These are phyloP conservation scores for Trichoderma breve DNA, from an alignment of 2,329 filamentous ascomycete species.

Conservation along the genomic window DNA sequence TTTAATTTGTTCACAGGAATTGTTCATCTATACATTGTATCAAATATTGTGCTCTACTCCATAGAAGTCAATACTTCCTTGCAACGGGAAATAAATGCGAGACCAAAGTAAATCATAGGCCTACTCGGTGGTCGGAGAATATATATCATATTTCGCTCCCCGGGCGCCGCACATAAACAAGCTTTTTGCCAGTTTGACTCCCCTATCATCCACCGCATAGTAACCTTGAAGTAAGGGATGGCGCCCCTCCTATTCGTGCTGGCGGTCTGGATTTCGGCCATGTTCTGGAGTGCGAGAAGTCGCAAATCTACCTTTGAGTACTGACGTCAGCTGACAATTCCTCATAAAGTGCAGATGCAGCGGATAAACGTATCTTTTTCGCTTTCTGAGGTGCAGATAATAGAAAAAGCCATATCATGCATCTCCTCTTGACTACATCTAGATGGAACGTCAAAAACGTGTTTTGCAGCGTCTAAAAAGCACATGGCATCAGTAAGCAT, in stretches of 20 bases:
- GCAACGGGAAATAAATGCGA: not conserved
- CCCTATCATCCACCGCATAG: not conserved
- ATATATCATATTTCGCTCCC: not conserved
- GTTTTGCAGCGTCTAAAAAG: not conserved
- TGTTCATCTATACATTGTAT: not conserved
- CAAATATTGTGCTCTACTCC: not conserved
- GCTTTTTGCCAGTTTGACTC: not conserved
- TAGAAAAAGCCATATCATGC: not conserved
- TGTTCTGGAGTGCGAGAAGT: not conserved
- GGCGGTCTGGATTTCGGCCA: slow-evolving; percentile 10
- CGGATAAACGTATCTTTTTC: not conserved
- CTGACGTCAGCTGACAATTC: not conserved
- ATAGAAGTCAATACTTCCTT: not conserved
- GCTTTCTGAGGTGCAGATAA: not conserved
- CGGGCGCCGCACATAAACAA: not conserved
- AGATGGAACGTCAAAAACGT: not conserved
- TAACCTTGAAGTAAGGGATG: not conserved
- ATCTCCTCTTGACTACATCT: not conserved
- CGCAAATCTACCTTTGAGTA: not conserved
- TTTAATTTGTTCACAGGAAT: not conserved
- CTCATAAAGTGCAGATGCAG: not conserved
- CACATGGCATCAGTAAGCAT: not conserved
- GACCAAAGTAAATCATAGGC: not conserved
- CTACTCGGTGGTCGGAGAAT: not conserved
- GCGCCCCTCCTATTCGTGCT: not conserved